Evolutionary conservation across 148 eudicot genomes (phyloP), one percentile per base, ranked within the genome.

Genomic region (Chenopodium berlandieri): DNA sequence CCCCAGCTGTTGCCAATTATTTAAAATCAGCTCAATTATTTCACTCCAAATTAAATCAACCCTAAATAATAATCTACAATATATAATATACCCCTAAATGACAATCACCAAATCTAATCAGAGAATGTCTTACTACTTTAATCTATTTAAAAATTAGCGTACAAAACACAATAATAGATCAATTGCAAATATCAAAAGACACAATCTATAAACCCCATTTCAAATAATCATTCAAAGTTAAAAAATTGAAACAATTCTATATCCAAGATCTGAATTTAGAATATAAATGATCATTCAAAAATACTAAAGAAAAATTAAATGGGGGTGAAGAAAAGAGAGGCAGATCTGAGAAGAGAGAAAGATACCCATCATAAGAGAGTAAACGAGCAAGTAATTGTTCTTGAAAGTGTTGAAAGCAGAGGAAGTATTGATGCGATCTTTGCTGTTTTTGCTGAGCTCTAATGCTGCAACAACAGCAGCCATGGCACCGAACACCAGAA

Each of bases 341-440:
- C 40, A 77, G 50, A 40, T 67, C 73, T 68, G 11, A 31, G 20
- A n/a, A 67, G 71, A 58, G 20, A 25, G 65, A 50, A 64, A 46
- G 20, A 71, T 79, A 95, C 98, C 98, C 98, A 95, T 95, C 98
- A 95, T 95, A 81, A 95, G 98, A 70, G 98, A 95, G 91, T 95
- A 95, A 32, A 95, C 98, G 66, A 95, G 89, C 71, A 95, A 83
- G 90, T 93, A 93, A 72, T 92, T 95, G 85, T 95, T 95, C 88
- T 92, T 93, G 89, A 95, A 95, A 77, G 97, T 86, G 84, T 85
- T 90, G 93, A 94, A 94, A 27, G 93, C 87, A 60, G 87, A 81
- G 20, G 97, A 84, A 4, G 98, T 95, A 72, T 75, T 91, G 85
- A 92, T 83, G 23, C 97, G 93, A 90, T 95, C 98, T 75, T 90